Evolutionary conservation across 2,329 filamentous ascomycete genomes (phyloP), one percentile per base, ranked within the genome.

Genomic region (Fusarium succisae): DNA sequence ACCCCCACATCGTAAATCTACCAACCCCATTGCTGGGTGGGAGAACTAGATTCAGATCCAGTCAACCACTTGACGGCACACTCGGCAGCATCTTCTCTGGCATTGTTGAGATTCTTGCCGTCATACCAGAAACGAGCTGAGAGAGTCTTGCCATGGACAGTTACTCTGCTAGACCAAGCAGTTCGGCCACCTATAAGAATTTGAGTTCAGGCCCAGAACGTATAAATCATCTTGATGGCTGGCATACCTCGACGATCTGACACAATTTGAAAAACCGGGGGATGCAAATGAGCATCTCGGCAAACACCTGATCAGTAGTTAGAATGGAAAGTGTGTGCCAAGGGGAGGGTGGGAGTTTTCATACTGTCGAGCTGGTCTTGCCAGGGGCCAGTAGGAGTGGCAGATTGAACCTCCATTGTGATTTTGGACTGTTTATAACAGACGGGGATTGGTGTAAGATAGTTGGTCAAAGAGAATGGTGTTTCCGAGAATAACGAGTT

Each of bases 121-220:
- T 97, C 95, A 83, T 97, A 98, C 94, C 94, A 98, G 84, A 91
- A 97, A 72, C 94, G 90, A 53, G 94, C 94, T n/a, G 87, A 81
- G 77, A 94, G 88, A 53, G 84, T 87, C 57, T 87, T 84, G 61
- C 91, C 91, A 76, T 89, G 86, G 66, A 97, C 89, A n/a, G 87
- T 90, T 66, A 97, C 94, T 67, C 88, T 89, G 85, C 92, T 93
- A 66, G 94, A 96, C 95, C 95, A 98, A 66, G 95, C 95, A 66
- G 95, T 98, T 78, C 95, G 93, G 75, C 94, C 94, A 76, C 94
- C 95, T 96, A 37, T 38, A 39, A 55, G 44, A 43, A 39, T 60
- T 51, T 57, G 35, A 60, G 45, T 30, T 47, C 43, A 66, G 57
- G 39, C 17, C 51, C 11, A 28, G 30, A 38, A 55, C 43, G 28